Base-by-base conservation (phyloP, 176 grass and related monocot species). In the Aegilops bicornis region DNA sequence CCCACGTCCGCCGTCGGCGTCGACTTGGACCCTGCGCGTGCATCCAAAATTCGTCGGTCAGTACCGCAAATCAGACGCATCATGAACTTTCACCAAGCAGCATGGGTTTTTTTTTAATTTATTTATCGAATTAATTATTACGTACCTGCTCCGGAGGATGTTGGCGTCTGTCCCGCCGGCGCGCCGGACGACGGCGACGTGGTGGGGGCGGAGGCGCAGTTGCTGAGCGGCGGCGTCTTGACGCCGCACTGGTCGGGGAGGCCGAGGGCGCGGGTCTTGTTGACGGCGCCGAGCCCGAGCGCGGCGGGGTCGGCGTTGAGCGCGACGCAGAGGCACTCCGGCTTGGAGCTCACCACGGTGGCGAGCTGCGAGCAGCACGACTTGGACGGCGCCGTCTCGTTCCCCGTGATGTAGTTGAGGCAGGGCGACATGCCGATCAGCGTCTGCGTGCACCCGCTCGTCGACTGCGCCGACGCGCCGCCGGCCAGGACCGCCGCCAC, bases 331-430 rank as follows among this genome's bases (percentile, higher is more conserved):
- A 96, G 82, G 93, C 96, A 96, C 87, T 94, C 69, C 11, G 93
- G 96, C 78, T 91, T 71, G 54, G 90, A 83, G 86, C 77, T 14
- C 19, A 88, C 96, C 14, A 96, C 92, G 20, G 33, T 58, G 1
- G 33, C 71, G 10, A 98, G 90, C 88, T 92, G 86, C 7, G 90
- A 7, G 88, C 96, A 98, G 84, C 93, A 98, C 3, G 91, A 74
- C 9, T 77, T 40, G 23, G 96, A 84, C 27, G 88, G 84, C 45
- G 71, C 13, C 33, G 92, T 86, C 82, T 82, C 90, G 50, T 96
- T 96, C 4, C 93, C 93, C 6, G 84, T 84, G 82, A 98, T 91
- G 91, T 92, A 98, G 84, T 81, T 85, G 6, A 98, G 84, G 93
- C 96, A 96, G 39, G 93, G 92, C 9, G 90, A 92, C 82, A 98